Evolutionary conservation across 2,329 filamentous ascomycete genomes (phyloP), one percentile per base, ranked within the genome.

Genomic region (Calycina herbarum): DNA sequence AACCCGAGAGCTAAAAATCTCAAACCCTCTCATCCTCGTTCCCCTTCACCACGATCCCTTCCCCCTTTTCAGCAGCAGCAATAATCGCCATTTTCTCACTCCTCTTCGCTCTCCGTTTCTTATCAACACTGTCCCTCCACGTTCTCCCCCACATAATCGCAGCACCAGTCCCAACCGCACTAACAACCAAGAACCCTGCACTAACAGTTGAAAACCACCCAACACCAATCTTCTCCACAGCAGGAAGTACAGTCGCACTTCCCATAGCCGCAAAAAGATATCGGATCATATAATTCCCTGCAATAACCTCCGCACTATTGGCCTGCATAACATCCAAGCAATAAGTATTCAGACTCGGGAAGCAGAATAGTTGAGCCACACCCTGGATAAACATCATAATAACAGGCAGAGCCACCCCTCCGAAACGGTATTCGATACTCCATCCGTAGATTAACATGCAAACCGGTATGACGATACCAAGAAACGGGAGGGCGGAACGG

Each of bases 251-350:
- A 1, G 87, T 85, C 0, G 89, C 91, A 2, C 87, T 90, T 0
- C 86, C 90, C 4, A 86, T 78, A 11, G 90, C 91, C 0, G 88
- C 91, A 70, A 93, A 90, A 5, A 93, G 74, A 76, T 94, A 95
- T 5, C 92, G 82, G 61, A 91, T 81, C 72, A 93, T 87, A 76
- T 94, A 95, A 76, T 94, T 95, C 0, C 90, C 90, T 0, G 91
- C 90, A 56, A 92, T 86, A 3, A 94, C 90, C 73, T 95, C 91
- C 3, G 89, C 86, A 56, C 86, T 86, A 35, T 85, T 81, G 1
- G 82, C 82, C 69, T 89, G 89, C 88, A 94, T 92, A 13, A 94
- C 91, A 75, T 95, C 91, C 51, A 95, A 78, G 75, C 91, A 94
- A 77, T 95, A 94, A 0, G 90, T 91, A 75, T 94, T 93, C 67